Conservation (phyloP, 345 rosid genomes). For the Clausena lansium region DNA sequence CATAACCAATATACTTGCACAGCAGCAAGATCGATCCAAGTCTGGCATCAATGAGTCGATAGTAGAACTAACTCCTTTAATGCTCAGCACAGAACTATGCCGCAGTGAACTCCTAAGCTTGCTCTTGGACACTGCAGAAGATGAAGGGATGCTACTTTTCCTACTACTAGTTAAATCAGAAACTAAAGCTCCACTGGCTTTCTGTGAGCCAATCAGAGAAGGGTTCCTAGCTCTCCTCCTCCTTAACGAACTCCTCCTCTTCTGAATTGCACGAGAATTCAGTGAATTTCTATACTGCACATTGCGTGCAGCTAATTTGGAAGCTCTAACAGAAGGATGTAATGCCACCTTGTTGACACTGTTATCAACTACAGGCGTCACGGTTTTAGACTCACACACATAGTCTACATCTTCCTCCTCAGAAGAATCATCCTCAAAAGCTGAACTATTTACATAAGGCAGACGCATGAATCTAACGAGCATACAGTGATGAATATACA, state of each 20-base stretch:
- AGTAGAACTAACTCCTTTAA: constrained; percentile 34
- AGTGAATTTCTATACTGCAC: constrained; percentile 42
- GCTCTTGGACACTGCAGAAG: constrained; percentile 43
- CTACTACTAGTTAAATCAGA: constrained; percentile 59
- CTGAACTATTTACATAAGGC: constrained; percentile 41
- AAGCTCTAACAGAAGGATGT: constrained; percentile 48
- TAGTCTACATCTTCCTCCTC: constrained; percentile 7
- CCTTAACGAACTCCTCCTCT: constrained; percentile 73
- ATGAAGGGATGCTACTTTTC: constrained; percentile 50
- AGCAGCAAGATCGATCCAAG: constrained; percentile 46
- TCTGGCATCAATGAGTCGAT: constrained; percentile 29
- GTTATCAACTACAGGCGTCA: constrained; percentile 20
- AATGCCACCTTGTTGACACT: constrained; percentile 26
- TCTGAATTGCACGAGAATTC: constrained; percentile 62
- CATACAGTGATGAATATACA: constrained; percentile 44
- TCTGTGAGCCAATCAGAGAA: constrained; percentile 37
- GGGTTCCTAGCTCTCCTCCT: constrained; percentile 63
- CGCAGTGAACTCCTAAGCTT: constrained; percentile 50
- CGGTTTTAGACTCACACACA: constrained; percentile 21
- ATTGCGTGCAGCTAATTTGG: constrained; percentile 47
- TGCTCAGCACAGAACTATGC: constrained; percentile 26
- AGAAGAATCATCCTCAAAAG: constrained; percentile 14
- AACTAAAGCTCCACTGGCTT: constrained; percentile 51
- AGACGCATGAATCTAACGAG: constrained; percentile 28
- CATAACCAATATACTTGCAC: constrained; percentile 54